These are phyloP conservation scores for Agarophyton chilense DNA, from an alignment of 23 red algal genomes.

Conservation along the genomic window DNA sequence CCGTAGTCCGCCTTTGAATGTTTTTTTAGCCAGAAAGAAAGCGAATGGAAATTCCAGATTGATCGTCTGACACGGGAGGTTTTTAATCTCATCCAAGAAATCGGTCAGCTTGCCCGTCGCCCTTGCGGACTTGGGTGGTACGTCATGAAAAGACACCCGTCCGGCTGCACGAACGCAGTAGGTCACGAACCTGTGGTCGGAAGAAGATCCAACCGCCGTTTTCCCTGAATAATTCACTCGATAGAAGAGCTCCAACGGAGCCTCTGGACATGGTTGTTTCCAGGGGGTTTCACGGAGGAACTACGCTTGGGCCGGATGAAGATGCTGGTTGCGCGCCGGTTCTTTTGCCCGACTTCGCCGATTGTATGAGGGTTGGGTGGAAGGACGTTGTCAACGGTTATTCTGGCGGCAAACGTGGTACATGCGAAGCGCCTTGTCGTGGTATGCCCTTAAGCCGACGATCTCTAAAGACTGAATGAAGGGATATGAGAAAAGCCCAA, in stretches of 20 bases:
- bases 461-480: background rate
- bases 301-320: background rate
- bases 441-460: background rate
- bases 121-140: background rate
- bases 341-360: background rate
- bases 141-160: background rate
- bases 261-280: background rate
- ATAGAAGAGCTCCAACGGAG: background rate
- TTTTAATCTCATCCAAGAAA: background rate
- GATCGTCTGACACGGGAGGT: background rate
- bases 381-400: background rate
- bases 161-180: background rate
- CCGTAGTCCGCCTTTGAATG: no score
- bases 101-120: background rate
- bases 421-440: constrained; percentile 3
- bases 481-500: background rate
- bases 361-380: background rate
- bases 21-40: no score
- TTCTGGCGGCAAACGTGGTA: background rate
- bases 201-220: no score
- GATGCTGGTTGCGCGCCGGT: background rate
- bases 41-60: no score
- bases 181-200: background rate
- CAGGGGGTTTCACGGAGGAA: background rate
- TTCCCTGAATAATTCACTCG: background rate